A percentile compares a stretch with the other conserved stretches of the same genome.
These are phyloP conservation scores for Fonsecaea pedrosoi DNA, from an alignment of 2,329 filamentous ascomycete species.

Conservation along the genomic window DNA sequence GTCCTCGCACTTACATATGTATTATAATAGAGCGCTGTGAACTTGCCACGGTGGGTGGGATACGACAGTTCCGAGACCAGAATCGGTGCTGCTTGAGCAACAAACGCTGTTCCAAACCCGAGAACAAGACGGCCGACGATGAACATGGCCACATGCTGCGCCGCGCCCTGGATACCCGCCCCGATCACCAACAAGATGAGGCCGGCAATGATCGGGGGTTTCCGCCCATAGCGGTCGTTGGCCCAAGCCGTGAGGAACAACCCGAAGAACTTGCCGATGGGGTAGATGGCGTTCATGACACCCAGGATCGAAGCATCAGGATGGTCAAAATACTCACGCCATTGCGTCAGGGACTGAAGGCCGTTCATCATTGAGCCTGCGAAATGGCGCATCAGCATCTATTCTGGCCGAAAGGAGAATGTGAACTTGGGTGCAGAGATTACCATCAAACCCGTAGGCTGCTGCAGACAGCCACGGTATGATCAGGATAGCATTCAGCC, in stretches of 20 bases:
- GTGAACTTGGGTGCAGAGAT: no score
- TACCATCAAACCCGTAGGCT: constrained; percentile 53
- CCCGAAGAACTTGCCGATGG: constrained; percentile 26
- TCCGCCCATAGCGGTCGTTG: constrained; percentile 14
- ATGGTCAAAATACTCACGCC: constrained; percentile 47
- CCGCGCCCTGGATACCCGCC: constrained; percentile 22
- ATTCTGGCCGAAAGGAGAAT: no score
- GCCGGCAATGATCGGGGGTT: constrained; percentile 12
- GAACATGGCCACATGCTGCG: constrained; percentile 46
- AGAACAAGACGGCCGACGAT: constrained; percentile 43
- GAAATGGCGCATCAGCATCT: no score
- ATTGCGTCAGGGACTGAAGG: constrained; percentile 51
- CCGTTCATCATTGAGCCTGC: constrained; percentile 55
- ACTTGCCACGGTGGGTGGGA: constrained; percentile 39
- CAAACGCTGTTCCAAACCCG: constrained; percentile 43
- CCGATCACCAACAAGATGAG: constrained; percentile 3
- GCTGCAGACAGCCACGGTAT: constrained; percentile 54
- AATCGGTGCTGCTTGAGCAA: constrained; percentile 41
- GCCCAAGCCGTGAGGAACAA: constrained; percentile 14
- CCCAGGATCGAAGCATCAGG: constrained; percentile 25
- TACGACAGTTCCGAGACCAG: constrained; percentile 41
- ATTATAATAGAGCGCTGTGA: constrained; percentile 8
- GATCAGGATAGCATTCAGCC: constrained; percentile 54
- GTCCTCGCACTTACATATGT: no score
- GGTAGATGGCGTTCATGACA: constrained; percentile 24